A percentile compares a stretch with the other conserved stretches of the same genome.
These are phyloP conservation scores for Aspergillus brasiliensis DNA, from an alignment of 2,329 filamentous ascomycete genomes.

Conservation along the genomic window DNA sequence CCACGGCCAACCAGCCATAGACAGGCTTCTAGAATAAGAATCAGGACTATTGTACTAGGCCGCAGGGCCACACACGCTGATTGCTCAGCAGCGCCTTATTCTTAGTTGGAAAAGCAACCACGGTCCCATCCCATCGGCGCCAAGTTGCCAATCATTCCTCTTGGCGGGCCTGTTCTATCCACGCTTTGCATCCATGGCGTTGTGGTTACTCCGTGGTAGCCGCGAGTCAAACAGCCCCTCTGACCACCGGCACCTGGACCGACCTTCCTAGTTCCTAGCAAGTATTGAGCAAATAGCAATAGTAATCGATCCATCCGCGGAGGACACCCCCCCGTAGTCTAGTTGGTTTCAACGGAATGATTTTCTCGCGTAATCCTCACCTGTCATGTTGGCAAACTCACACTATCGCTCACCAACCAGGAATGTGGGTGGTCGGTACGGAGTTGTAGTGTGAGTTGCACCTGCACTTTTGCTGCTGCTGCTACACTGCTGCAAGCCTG, in stretches of 20 bases:
- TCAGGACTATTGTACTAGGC: not conserved
- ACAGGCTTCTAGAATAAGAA: constrained; percentile 7
- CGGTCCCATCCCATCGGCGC: not conserved
- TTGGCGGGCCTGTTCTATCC: not conserved
- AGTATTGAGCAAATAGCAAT: too few species aligned
- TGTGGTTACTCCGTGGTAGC: not conserved
- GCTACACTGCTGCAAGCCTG: not conserved
- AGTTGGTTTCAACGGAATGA: constrained; percentile 15
- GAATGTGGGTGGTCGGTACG: not conserved
- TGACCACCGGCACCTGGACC: not conserved
- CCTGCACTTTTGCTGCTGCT: too few species aligned
- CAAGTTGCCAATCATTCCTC: constrained; percentile 1
- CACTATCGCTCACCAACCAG: not conserved
- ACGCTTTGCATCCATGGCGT: not conserved
- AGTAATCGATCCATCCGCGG: constrained; percentile 2
- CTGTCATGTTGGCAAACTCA: constrained; percentile 9
- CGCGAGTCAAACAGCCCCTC: not conserved
- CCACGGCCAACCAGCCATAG: not conserved
- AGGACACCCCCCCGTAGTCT: constrained; percentile 12
- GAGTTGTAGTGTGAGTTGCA: not conserved
- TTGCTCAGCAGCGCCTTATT: not conserved
- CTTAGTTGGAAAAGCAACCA: not conserved
- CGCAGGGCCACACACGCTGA: not conserved
- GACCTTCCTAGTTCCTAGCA: too few species aligned
- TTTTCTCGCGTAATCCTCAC: constrained; percentile 23